Base-by-base conservation (phyloP, 1,139 yeast genomes). In the Yamadazyma sp. region DNA sequence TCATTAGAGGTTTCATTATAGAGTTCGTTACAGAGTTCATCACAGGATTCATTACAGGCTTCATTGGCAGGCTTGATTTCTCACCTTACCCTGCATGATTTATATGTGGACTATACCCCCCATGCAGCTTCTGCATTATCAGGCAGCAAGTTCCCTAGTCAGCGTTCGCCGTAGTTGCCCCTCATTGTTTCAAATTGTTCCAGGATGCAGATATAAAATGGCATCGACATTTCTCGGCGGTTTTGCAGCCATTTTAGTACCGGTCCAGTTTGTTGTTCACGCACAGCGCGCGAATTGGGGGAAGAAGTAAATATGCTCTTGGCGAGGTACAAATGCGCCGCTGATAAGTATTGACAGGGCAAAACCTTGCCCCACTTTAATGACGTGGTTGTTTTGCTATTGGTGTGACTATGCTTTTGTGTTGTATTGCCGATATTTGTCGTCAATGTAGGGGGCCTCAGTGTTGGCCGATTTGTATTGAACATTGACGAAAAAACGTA, bases 91-190 rank as follows among this genome's bases (percentile, higher is more conserved):
- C 7, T 77, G 87, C 42, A 66, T 87, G 55, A 85, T 82, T 57
- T 87, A 87, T 59, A 75, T 87, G 81, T 87, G 52, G 96, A 88
- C 58, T 69, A 87, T 57, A 68, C 85, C 46, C 58, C 79, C 40
- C 80, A 82, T 54, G 94, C 96, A 2, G 95, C 95, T n/a, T 83
- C 94, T 20, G 96, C 96, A 1, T 70, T 88, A 48, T 95, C 96
- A 4, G 96, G 84, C 8, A 87, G 87, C 58, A 81, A 95, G 0
- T 80, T 88, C 54, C 58, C 82, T 48, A 75, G 88, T 78, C 86
- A 2, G 58, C 68, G 12, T 72, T 73, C 54, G 79, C 77, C 29
- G 78, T 73, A 31, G 70, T 64, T 67, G 73, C 55, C 73, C 79
- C 15, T 66, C 73, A 42, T 63, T 64, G n/a, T n/a, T 53, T 75